A percentile compares a stretch with the other conserved stretches of the same genome.
These are phyloP conservation scores for Podospora conica DNA, from an alignment of 495 filamentous ascomycete genomes.

Conservation along the genomic window DNA sequence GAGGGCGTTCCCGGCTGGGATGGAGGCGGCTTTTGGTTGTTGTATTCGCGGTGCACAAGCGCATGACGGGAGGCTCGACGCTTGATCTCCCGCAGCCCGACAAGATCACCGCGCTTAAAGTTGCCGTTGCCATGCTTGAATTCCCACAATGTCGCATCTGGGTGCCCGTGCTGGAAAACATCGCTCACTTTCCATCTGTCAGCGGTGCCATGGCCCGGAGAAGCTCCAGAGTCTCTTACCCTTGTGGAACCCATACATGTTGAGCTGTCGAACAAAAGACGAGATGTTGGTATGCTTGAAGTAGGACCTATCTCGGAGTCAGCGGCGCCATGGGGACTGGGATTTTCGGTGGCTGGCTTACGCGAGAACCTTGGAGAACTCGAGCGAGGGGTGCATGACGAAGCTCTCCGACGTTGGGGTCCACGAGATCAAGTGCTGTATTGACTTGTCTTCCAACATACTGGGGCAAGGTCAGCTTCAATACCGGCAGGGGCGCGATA, in stretches of 20 bases:
- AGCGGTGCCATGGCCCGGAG: constrained; percentile 8
- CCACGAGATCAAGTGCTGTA: constrained; percentile 96
- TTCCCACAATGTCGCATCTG: constrained; percentile 94
- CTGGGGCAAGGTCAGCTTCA: constrained; percentile 40
- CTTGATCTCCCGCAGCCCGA: constrained; percentile 91
- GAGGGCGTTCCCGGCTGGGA: constrained; percentile 80
- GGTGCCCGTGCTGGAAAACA: constrained; percentile 95
- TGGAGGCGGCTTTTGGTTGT: constrained; percentile 66
- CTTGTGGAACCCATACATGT: constrained; percentile 99
- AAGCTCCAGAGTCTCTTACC: constrained; percentile 47
- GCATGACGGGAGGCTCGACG: constrained; percentile 93
- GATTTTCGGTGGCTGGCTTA: constrained; percentile 42
- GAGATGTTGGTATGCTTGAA: constrained; percentile 99
- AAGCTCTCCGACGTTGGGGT: constrained; percentile 91
- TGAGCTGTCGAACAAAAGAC: constrained; percentile 94
- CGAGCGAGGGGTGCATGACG: constrained; percentile 93
- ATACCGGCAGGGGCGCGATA: neutral
- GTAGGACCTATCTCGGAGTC: constrained; percentile 59
- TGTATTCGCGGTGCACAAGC: constrained; percentile 91
- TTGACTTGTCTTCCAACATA: constrained; percentile 91
- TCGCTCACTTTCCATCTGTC: constrained; percentile 70
- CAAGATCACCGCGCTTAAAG: constrained; percentile 90
- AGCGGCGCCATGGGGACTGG: neutral
- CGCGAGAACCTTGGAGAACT: constrained; percentile 98
- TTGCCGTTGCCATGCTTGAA: constrained; percentile 98